Evolutionary conservation across 2,329 filamentous ascomycete genomes (phyloP).

Genomic region (Ustilaginoidea virens): DNA sequence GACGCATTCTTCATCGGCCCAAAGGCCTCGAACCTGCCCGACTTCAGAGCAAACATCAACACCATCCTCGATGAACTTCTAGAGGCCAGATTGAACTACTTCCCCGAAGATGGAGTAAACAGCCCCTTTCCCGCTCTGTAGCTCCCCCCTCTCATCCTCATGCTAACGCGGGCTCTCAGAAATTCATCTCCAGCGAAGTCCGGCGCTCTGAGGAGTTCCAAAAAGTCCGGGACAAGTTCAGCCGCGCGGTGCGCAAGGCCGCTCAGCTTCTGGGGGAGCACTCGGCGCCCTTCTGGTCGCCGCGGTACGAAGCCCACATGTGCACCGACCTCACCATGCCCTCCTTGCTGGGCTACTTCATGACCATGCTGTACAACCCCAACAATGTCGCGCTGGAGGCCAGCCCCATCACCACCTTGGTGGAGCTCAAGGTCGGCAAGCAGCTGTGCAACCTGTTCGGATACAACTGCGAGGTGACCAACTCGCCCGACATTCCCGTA

Average conservation of each 20-base stretch:
- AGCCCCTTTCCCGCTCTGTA: background rate
- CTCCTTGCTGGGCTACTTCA: conserved; percentile 27
- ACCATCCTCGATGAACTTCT: conserved; percentile 22
- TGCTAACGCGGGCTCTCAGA: no score
- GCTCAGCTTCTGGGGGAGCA: conserved; percentile 23
- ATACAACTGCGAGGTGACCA: conserved; percentile 18
- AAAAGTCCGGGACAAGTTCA: conserved; percentile 16
- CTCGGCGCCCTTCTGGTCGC: conserved; percentile 30
- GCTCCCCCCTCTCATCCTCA: no score
- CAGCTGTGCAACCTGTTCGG: conserved; percentile 30
- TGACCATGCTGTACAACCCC: conserved; percentile 34
- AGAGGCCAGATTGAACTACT: conserved; percentile 18
- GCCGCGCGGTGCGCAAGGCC: conserved; percentile 17
- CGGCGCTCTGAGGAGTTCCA: conserved; percentile 19
- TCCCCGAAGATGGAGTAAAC: conserved; percentile 19
- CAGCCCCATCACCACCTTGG: conserved; percentile 27
- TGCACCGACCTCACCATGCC: conserved; percentile 26
- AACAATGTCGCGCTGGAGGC: conserved; percentile 32
- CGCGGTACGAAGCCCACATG: conserved; percentile 32
- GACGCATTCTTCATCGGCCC: conserved; percentile 28
- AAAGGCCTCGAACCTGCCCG: conserved; percentile 23
- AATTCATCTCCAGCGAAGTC: conserved; percentile 21
- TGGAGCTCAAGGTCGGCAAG: conserved; percentile 27
- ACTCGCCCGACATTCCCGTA: conserved; percentile 9
- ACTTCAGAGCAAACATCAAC: conserved; percentile 22